Percentiles rank a stretch among this genome's conserved stretches.
phyloP scores from a whole-genome alignment of 1,139 yeast species.

The Suhomyces kunorum region DNA sequence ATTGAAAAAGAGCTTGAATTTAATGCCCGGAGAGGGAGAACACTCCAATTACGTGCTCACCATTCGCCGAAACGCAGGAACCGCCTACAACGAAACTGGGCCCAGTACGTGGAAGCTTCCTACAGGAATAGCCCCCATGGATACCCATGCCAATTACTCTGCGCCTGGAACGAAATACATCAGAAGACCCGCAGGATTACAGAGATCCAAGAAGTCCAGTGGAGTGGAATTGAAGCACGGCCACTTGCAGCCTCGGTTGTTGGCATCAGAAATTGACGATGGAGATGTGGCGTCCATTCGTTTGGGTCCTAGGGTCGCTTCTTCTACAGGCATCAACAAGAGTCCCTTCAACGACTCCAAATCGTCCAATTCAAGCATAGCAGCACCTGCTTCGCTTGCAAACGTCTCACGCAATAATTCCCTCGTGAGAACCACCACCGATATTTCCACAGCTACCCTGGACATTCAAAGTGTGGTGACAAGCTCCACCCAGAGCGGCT shows the following conservation, averaged over 20 bases:
- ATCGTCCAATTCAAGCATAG: slow-evolving; percentile 27
- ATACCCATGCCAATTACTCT: slow-evolving; percentile 31
- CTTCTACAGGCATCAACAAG: slow-evolving; percentile 7
- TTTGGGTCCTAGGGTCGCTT: slow-evolving; percentile 6
- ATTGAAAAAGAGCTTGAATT: slow-evolving; percentile 37
- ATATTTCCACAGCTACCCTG: slow-evolving; percentile 24
- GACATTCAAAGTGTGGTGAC: slow-evolving; percentile 28
- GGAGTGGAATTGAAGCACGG: slow-evolving; percentile 75
- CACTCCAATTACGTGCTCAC: slow-evolving; percentile 56
- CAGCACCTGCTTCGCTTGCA: slow-evolving; percentile 17
- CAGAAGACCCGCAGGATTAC: slow-evolving; percentile 32
- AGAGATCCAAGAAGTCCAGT: slow-evolving; percentile 36
- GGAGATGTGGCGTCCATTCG: slow-evolving; percentile 35
- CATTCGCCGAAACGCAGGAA: slow-evolving; percentile 53
- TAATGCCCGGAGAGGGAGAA: slow-evolving; percentile 54
- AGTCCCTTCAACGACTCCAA: slow-evolving; percentile 18
- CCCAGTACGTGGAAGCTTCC: slow-evolving; percentile 65
- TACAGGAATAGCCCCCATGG: slow-evolving; percentile 57
- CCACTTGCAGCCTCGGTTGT: slow-evolving; percentile 67
- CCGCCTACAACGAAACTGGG: slow-evolving; percentile 57
- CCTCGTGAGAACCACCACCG: slow-evolving; percentile 34
- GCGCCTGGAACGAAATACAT: slow-evolving; percentile 34
- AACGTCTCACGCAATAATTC: slow-evolving; percentile 25
- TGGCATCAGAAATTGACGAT: slow-evolving; percentile 79
- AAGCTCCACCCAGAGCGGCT: slow-evolving; percentile 13